Conservation (phyloP, 805 yeast species). For the Ogataea degrootiae region DNA sequence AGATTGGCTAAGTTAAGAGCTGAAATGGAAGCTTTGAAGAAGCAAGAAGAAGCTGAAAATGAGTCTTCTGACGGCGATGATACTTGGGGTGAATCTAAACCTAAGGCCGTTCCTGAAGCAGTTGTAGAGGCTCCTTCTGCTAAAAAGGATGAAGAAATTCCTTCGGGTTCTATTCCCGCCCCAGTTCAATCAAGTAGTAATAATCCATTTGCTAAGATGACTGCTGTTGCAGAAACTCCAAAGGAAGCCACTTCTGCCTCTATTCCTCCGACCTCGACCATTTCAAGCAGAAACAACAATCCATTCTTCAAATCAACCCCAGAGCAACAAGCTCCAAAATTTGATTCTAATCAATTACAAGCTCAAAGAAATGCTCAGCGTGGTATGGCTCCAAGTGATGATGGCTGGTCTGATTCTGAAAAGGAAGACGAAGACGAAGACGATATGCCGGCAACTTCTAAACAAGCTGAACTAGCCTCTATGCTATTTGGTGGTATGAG, state of each 20-base stretch:
- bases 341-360: constrained; percentile 57
- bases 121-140: constrained; percentile 10
- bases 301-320: constrained; percentile 58
- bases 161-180: constrained; percentile 9
- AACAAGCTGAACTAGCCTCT: constrained; percentile 54
- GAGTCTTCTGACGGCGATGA: constrained; percentile 18
- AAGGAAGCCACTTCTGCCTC: constrained; percentile 7
- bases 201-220: constrained; percentile 47
- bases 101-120: constrained; percentile 16
- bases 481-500: constrained; percentile 51
- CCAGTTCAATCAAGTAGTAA: constrained; percentile 27
- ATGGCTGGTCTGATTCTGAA: constrained; percentile 40
- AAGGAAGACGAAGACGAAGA: constrained; percentile 33
- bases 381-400: constrained; percentile 41
- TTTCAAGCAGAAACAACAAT: constrained; percentile 30
- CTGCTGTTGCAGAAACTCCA: constrained; percentile 6
- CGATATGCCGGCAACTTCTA: constrained; percentile 44
- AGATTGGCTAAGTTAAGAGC: constrained; percentile 51
- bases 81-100: constrained; percentile 8
- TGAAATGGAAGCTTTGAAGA: constrained; percentile 53
- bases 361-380: constrained; percentile 73
- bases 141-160: constrained; percentile 3
- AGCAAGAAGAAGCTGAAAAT: constrained; percentile 33
- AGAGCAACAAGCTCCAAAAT: constrained; percentile 24
- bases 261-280: constrained; percentile 1